A percentile compares a stretch with the other conserved stretches of the same genome.
Conservation (phyloP, 148 eudicot species). For the Drosera capensis region DNA sequence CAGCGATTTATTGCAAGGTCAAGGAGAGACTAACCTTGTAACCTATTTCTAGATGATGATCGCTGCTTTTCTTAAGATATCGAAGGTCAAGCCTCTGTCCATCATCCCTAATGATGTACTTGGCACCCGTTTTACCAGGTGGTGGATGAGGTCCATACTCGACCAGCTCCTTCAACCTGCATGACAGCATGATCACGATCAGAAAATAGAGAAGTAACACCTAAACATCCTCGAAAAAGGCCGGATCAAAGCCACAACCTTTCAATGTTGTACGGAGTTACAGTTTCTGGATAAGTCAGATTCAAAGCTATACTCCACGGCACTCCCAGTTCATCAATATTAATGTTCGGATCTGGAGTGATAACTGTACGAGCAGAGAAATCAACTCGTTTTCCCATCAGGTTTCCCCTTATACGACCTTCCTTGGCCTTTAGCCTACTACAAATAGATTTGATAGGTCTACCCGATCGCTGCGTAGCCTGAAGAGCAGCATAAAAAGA, state of each 20-base stretch:
- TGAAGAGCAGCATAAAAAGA: conserved; percentile 16
- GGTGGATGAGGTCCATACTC: conserved; percentile 99
- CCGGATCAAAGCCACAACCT: conserved; percentile 23
- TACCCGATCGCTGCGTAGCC: conserved; percentile 98
- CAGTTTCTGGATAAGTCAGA: conserved; percentile 98
- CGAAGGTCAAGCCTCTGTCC: conserved; percentile 99
- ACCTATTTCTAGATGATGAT: conserved; percentile 94
- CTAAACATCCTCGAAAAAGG: neutral
- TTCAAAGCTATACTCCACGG: conserved; percentile 99
- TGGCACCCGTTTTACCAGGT: conserved; percentile 98
- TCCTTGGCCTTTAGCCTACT: conserved; percentile 96
- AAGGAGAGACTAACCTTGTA: conserved; percentile 46
- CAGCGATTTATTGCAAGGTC: neutral
- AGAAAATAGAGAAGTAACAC: neutral
- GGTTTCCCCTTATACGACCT: conserved; percentile 91
- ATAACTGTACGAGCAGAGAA: conserved; percentile 99
- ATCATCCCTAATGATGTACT: conserved; percentile 92
- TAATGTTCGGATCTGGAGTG: conserved; percentile 94
- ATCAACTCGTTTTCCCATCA: conserved; percentile 98
- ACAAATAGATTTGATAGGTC: conserved; percentile 96
- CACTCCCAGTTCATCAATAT: conserved; percentile 91
- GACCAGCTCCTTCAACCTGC: conserved; percentile 95
- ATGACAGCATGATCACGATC: conserved; percentile 2
- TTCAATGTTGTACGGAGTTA: conserved; percentile 94
- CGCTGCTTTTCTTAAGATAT: conserved; percentile 91